Conservation (phyloP, 345 rosid species). For the Hevea brasiliensis region DNA sequence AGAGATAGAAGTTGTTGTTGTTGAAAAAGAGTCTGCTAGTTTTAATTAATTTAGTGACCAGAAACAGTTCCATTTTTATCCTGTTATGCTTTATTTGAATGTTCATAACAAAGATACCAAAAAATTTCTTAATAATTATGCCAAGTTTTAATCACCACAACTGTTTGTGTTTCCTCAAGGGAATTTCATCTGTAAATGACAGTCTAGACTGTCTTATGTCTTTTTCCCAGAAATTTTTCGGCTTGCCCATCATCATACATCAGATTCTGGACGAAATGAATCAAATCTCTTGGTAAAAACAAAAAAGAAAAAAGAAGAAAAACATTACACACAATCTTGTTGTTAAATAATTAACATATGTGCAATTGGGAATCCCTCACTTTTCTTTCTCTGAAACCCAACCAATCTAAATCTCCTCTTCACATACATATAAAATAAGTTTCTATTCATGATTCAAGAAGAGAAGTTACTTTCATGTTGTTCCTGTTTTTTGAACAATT, state of each 20-base stretch:
- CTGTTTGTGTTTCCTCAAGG: not conserved
- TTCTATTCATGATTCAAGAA: too few species aligned
- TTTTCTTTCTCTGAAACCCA: not conserved
- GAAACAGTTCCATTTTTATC: not conserved
- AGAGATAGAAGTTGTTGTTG: too few species aligned
- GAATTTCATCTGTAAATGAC: not conserved
- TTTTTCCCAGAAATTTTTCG: not conserved
- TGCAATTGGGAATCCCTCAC: conserved; percentile 1
- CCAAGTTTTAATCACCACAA: not conserved
- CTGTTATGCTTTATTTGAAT: not conserved
- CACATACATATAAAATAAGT: too few species aligned
- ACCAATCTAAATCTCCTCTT: too few species aligned
- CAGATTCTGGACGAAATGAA: not conserved
- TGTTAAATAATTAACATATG: not conserved
- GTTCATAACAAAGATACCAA: not conserved
- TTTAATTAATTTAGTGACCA: too few species aligned
- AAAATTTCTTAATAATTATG: not conserved
- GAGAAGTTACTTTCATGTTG: too few species aligned
- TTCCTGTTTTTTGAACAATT: too few species aligned
- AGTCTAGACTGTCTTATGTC: not conserved
- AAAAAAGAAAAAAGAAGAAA: not conserved
- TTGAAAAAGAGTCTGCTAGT: too few species aligned
- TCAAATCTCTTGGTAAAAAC: not conserved
- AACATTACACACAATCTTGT: not conserved
- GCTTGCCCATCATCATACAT: not conserved